phyloP scores from a whole-genome alignment of 441 rosid genomes.

The Eugenia klotzschiana region DNA sequence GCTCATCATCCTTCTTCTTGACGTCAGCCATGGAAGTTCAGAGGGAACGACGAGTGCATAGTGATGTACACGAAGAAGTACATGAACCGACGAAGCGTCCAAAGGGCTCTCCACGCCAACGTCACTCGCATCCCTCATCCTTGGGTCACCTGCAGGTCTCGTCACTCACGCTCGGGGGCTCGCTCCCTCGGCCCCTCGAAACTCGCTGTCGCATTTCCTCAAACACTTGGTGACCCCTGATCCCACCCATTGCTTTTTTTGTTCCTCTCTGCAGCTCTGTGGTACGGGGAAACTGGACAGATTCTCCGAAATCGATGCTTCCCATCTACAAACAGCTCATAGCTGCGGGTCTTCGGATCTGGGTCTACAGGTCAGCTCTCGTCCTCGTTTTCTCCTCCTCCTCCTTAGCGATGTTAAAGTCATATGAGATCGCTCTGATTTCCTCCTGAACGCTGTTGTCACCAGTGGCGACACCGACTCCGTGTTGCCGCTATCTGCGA shows the following conservation, averaged over 20 bases:
- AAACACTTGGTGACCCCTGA: neutral
- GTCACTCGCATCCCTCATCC: constrained; percentile 10
- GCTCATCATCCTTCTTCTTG: neutral
- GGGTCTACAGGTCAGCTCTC: constrained; percentile 25
- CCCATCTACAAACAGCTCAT: constrained; percentile 39
- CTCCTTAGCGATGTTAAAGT: neutral
- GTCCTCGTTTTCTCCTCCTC: neutral
- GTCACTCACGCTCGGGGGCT: no score
- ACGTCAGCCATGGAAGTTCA: constrained; percentile 47
- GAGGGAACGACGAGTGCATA: constrained; percentile 70
- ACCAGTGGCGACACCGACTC: constrained; percentile 29
- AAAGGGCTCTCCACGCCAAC: constrained; percentile 38
- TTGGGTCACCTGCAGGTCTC: constrained; percentile 26
- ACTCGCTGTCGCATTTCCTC: neutral
- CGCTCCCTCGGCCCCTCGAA: neutral
- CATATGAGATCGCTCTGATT: neutral
- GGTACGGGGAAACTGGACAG: constrained; percentile 39
- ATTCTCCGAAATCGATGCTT: constrained; percentile 55
- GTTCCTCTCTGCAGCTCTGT: constrained; percentile 9
- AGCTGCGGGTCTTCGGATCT: constrained; percentile 33
- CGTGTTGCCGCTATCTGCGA: constrained; percentile 25
- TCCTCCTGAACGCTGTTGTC: neutral
- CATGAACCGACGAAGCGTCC: constrained; percentile 32
- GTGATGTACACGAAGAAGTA: constrained; percentile 30
- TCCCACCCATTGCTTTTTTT: neutral